Percentiles rank a stretch among this genome's conserved stretches.
Conservation (phyloP, 805 yeast genomes). For the Torulaspora maleeae region DNA sequence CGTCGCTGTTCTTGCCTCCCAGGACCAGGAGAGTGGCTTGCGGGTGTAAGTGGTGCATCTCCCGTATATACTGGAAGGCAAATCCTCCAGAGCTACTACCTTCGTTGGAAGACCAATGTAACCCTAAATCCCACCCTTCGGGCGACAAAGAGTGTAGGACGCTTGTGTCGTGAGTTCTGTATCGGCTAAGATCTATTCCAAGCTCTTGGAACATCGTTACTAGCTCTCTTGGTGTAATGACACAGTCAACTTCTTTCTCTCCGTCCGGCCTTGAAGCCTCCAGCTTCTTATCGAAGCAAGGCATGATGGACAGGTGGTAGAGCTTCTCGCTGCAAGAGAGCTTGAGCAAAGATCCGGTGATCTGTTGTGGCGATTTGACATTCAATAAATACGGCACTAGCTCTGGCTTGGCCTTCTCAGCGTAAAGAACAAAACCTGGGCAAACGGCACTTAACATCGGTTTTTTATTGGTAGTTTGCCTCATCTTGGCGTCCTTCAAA, state of each 20-base stretch:
- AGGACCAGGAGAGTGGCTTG: slow-evolving; percentile 37
- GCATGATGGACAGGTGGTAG: slow-evolving; percentile 88
- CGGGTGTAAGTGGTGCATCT: slow-evolving; percentile 33
- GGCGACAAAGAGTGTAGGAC: slow-evolving; percentile 20
- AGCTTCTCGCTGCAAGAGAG: slow-evolving; percentile 43
- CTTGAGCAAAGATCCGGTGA: slow-evolving; percentile 78
- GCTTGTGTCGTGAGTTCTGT: slow-evolving; percentile 3
- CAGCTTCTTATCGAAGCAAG: slow-evolving; percentile 93
- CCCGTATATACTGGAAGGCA: slow-evolving; percentile 59
- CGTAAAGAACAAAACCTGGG: slow-evolving; percentile 96
- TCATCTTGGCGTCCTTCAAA: slow-evolving; percentile 19
- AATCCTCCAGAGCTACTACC: slow-evolving; percentile 93
- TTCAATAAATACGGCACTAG: slow-evolving; percentile 64
- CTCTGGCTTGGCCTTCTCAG: slow-evolving; percentile 91
- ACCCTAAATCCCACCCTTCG: slow-evolving; percentile 36
- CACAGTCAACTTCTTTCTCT: slow-evolving; percentile 81
- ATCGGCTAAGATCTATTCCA: slow-evolving; percentile 35
- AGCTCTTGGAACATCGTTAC: slow-evolving; percentile 64
- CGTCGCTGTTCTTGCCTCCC: slow-evolving; percentile 71
- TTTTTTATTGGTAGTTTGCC: slow-evolving; percentile 13
- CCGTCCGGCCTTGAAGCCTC: slow-evolving; percentile 87
- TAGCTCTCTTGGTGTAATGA: slow-evolving; percentile 84
- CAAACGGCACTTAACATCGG: slow-evolving; percentile 73
- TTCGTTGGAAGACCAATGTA: slow-evolving; percentile 65
- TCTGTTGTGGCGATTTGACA: slow-evolving; percentile 88